Evolutionary conservation across 2,329 filamentous ascomycete species (phyloP).

Genomic region (Westerdykella sp.): DNA sequence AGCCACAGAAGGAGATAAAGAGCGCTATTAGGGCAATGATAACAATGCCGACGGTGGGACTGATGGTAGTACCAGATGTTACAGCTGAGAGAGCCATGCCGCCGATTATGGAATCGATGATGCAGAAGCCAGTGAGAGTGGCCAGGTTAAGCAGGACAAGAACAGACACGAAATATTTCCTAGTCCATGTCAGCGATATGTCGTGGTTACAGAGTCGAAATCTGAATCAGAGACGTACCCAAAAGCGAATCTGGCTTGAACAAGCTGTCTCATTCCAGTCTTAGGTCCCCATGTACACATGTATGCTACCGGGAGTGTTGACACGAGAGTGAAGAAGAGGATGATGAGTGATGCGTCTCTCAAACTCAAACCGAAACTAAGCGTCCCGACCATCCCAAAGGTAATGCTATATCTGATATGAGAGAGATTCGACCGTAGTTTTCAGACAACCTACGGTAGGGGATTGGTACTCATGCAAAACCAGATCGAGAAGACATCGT

Average conservation of each 20-base stretch:
- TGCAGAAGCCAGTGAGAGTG: conserved; percentile 57
- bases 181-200: conserved; percentile 4
- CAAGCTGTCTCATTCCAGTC: conserved; percentile 61
- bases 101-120: conserved; percentile 56
- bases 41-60: conserved; percentile 54
- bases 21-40: conserved; percentile 53
- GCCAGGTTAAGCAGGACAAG: conserved; percentile 58
- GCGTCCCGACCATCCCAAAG: conserved; percentile 58
- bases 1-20: conserved; percentile 58
- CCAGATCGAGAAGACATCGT: conserved; percentile 56
- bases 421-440: not conserved
- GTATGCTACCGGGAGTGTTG: conserved; percentile 50
- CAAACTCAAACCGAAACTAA: conserved; percentile 50
- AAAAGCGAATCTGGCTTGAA: conserved; percentile 59
- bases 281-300: conserved; percentile 54
- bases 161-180: conserved; percentile 51
- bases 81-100: conserved; percentile 44
- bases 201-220: too few species aligned
- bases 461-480: conserved; percentile 54
- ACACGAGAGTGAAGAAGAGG: conserved; percentile 56
- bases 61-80: conserved; percentile 37
- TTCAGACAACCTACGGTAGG: conserved; percentile 48
- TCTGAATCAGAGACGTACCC: conserved; percentile 35
- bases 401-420: conserved; percentile 42
- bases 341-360: conserved; percentile 55